These are phyloP conservation scores for Alternaria novae-zelandiae DNA, from an alignment of 2,329 filamentous ascomycete species.

Conservation along the genomic window DNA sequence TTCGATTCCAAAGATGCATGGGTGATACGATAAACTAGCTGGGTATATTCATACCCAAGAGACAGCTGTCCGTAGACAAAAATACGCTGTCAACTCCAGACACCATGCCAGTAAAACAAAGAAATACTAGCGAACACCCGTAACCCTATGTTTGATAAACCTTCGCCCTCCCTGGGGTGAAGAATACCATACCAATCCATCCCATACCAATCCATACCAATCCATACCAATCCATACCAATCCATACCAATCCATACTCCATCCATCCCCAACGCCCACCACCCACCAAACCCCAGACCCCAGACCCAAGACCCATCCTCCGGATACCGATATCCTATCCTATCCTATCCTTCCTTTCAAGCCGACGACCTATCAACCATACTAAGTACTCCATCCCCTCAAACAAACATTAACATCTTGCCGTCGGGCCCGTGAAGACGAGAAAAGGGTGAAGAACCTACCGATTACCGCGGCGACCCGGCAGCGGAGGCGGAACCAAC, in stretches of 20 bases:
- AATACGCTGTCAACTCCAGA: conserved; percentile 12
- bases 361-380: conserved; percentile 18
- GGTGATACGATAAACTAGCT: neutral
- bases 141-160: neutral
- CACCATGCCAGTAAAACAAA: conserved; percentile 1
- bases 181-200: neutral
- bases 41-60: neutral
- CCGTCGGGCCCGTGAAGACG: conserved; percentile 14
- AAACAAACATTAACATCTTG: conserved; percentile 36
- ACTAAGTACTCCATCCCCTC: conserved; percentile 46
- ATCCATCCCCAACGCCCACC: neutral
- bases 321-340: neutral
- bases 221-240: neutral
- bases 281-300: neutral
- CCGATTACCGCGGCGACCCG: conserved; percentile 42
- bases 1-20: neutral
- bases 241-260: too few relatives aligned
- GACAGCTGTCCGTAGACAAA: conserved; percentile 14
- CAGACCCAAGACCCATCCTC: neutral
- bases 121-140: neutral
- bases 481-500: conserved; percentile 38
- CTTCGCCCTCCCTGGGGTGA: neutral
- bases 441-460: conserved; percentile 32
- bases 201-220: neutral
- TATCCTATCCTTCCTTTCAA: conserved; percentile 2